Base-by-base conservation (phyloP, 495 filamentous ascomycete genomes). In the Penicillium taxi region DNA sequence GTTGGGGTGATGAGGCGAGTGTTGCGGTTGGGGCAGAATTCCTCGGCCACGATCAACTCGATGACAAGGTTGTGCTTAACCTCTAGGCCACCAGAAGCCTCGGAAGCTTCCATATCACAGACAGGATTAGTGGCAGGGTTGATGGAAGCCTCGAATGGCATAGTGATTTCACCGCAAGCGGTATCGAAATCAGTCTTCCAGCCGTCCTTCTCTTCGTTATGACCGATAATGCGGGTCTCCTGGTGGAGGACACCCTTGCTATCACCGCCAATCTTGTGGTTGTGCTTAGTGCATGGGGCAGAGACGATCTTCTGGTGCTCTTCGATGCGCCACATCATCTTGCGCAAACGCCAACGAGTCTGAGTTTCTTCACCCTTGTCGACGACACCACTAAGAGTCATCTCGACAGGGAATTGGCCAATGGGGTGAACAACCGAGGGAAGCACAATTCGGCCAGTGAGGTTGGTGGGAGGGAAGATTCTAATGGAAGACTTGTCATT, bases 111-210 rank as follows among this genome's bases (percentile, higher is more conserved):
- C 48, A 88, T 69, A 50, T 93, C 85, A 64, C 90, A 96, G 5
- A 83, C 69, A 6, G 79, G 78, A 35, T 80, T 77, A 50, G 54
- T 58, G 42, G 64, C 58, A 7, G 77, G 69, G 52, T 75, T 67
- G 50, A 93, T 74, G 42, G 61, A 66, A 36, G 81, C 86, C 27
- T 81, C 73, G 60, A 96, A 82, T 52, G 94, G 85, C 61, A 86
- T 71, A 45, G 87, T 84, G 50, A 95, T 84, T 41, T 72, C 71
- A 39, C 83, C 83, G 39, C 82, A 82, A 2, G 66, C 61, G 14
- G 66, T 69, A 21, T 72, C 73, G 54, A 86, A 96, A 59, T 95
- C 88, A n/a, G 81, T 78, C 63, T 99, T 99, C 91, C 91, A 99
- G n/a, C 90, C 90, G 4, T 50, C 69, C 61, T 84, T 86, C 47